Percentiles rank a stretch among this genome's conserved stretches.
Evolutionary conservation across 176 grass and related monocot species (phyloP).

Genomic region (Bromus sterilis): DNA sequence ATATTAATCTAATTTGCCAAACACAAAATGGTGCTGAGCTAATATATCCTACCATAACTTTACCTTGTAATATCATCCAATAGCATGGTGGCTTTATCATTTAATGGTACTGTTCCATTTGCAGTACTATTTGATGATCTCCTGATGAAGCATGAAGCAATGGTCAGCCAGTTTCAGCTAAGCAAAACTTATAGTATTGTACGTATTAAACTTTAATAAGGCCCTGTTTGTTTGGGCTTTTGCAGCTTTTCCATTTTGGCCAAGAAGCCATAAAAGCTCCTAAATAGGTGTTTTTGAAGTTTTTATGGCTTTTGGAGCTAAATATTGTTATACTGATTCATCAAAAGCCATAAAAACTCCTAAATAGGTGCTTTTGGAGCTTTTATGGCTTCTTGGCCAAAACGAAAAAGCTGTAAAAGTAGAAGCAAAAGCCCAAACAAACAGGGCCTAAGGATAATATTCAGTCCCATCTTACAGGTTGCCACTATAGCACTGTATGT

Average conservation of each 20-base stretch:
- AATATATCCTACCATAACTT: not conserved
- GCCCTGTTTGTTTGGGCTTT: too few relatives aligned
- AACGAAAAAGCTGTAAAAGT: too few relatives aligned
- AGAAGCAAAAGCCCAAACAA: too few relatives aligned
- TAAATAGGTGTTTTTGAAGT: too few relatives aligned
- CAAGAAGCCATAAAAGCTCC: too few relatives aligned
- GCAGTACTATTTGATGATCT: conserved; percentile 27
- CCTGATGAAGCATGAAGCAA: conserved; percentile 28
- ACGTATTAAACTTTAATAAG: conserved; percentile 10
- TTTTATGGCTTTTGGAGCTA: too few relatives aligned
- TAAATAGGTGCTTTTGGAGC: too few relatives aligned
- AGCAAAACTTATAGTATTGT: conserved; percentile 8
- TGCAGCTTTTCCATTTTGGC: too few relatives aligned
- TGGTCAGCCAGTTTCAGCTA: not conserved
- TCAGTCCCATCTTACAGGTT: not conserved
- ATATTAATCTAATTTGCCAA: not conserved
- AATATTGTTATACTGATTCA: too few relatives aligned
- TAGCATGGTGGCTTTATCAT: conserved; percentile 54
- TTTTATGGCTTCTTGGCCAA: too few relatives aligned
- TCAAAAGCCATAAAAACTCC: too few relatives aligned
- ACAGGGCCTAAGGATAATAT: not conserved
- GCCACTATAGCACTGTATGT: not conserved
- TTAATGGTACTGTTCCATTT: conserved; percentile 34
- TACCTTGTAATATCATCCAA: conserved; percentile 68
- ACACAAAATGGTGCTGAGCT: not conserved